These are phyloP conservation scores for Solidago caesia DNA, from an alignment of 129 eudicot genomes.

Conservation along the genomic window DNA sequence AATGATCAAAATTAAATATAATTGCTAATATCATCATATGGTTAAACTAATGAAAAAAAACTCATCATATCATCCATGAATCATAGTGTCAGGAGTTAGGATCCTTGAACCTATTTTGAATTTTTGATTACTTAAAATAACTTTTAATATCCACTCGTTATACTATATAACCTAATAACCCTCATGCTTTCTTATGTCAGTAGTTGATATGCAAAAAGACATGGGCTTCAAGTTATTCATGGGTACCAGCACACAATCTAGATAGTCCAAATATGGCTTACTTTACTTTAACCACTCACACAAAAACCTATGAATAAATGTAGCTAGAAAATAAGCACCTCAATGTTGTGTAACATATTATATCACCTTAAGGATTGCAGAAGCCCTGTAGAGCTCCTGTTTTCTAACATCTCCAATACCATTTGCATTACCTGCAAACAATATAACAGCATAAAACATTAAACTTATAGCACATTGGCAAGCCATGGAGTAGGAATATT, in stretches of 20 bases:
- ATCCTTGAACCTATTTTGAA: neutral
- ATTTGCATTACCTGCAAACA: slow-evolving; percentile 74
- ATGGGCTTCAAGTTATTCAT: neutral
- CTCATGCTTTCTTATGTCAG: neutral
- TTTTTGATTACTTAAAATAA: too few species aligned
- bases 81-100: neutral
- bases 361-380: slow-evolving; percentile 65
- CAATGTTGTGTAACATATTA: neutral
- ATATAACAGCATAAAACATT: neutral
- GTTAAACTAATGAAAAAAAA: too few species aligned
- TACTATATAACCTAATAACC: neutral
- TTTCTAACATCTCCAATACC: slow-evolving; percentile 72
- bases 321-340: neutral
- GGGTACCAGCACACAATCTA: too few species aligned
- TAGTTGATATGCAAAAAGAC: neutral
- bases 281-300: neutral
- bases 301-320: too few species aligned
- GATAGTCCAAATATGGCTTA: neutral
- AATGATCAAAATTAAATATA: too few species aligned
- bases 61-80: too few species aligned
- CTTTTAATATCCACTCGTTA: too few species aligned
- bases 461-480: neutral
- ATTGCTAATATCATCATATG: too few species aligned
- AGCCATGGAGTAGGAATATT: neutral
- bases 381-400: slow-evolving; percentile 79